Base-by-base conservation (phyloP, 441 rosid genomes). In the Biscutella laevigata region DNA sequence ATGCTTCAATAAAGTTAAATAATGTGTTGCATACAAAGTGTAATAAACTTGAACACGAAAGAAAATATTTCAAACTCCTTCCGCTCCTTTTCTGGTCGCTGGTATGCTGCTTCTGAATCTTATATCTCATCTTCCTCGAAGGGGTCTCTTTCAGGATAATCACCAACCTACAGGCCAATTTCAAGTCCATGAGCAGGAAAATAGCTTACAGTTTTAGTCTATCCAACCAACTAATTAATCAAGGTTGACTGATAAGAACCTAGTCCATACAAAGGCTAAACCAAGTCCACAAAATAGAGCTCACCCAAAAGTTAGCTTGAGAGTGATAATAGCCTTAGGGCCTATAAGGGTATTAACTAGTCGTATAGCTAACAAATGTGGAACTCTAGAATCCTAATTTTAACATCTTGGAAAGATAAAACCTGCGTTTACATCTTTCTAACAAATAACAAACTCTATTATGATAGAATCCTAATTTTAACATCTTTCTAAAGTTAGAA, bases 121-220 rank as follows among this genome's bases (percentile, higher is more conserved):
- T 62, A 82, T 72, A 82, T 77, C 65, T 82, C 88, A 24, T 82
- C 82, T 13, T 79, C 89, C 69, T 79, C 82, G 13, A 79, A 79
- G 10, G 70, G 73, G 54, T 82, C 83, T 57, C 76, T 64, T 63
- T 79, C 86, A 5, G 82, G 86, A 46, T 75, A 77, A 63, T 82
- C 76, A 25, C 89, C 89, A 38, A 79, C 86, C 89, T 79, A 66
- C 38, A 67, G 17, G 44, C 9, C 46, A 71, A 70, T 2, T 39
- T 41, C 19, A 46, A 45, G 33, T 24, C 32, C 60, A 28, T 58
- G 25, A 51, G 40, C 15, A 34, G 10, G 35, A 28, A 42, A 13
- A 6, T 57, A 16, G 42, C 10, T 50, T 51, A 22, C 35, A 20
- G 7, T 26, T 25, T 33, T 36, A 15, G 22, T 24, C 21, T 16